Base-by-base conservation (phyloP, 2,329 filamentous ascomycete genomes). In the Aspergillus fumigatus region DNA sequence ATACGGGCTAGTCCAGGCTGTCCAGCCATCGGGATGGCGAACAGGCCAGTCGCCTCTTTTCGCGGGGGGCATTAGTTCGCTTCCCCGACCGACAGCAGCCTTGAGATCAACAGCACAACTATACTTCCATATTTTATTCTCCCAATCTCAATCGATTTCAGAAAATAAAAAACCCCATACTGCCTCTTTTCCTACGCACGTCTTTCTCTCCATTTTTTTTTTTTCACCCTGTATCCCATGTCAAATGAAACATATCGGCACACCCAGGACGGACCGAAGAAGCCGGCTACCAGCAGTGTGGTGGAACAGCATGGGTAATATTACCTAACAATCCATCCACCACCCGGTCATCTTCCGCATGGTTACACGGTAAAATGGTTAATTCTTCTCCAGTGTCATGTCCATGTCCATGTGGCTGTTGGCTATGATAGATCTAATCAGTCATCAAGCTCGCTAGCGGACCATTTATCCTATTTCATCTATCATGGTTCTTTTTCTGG, bases 251-350 rank as follows among this genome's bases (percentile, higher is more conserved):
- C 32, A 38, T 38, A 38, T 38, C 32, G 32, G 32, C 14, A 38
- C 21, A 43, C n/a, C 21, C 40, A 23, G 40, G 40, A 56, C 60
- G 52, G 56, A 59, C 60, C 59, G 59, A 19, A 56, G 55, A 58
- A 54, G 59, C 59, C 62, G 61, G 62, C 57, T 64, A 62, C 54
- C 62, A 64, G 55, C 61, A 63, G 62, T 52, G 43, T 55, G n/a
- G 62, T 62, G 62, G 53, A 63, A 64, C 62, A 54, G 59, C 57
- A 59, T 64, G 60, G 58, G 53, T 49, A 50, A 52, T 52, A 61
- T 64, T 62, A 64, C 60, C 57, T 64, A 64, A 64, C 60, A 32
- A 27, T 40, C 38, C 50, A 27, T 54, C 45, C 29, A 48, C 54
- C 52, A 55, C 41, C 50, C 51, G 40, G 52, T 54, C 52, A 54